phyloP scores from a whole-genome alignment of 2,329 filamentous ascomycete species.

The Fusarium sp. region DNA sequence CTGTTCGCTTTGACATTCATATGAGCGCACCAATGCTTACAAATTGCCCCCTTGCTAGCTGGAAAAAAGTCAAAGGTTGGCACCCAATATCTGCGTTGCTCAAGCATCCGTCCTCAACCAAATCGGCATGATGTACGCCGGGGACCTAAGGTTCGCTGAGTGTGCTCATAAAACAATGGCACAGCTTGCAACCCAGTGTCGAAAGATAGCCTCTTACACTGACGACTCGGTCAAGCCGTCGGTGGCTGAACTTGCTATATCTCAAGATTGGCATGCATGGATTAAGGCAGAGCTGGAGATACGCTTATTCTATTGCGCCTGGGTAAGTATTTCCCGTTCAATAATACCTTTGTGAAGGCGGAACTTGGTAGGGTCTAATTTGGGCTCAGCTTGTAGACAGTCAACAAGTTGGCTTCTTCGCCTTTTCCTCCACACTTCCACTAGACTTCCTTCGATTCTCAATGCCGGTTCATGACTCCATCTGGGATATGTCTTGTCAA shows the following conservation, averaged over 20 bases:
- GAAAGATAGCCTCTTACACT: not conserved
- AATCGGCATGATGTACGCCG: not conserved
- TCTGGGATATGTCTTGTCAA: not conserved
- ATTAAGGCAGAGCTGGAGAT: not conserved
- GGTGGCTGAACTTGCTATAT: not conserved
- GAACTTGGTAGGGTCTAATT: not conserved
- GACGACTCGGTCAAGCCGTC: not conserved
- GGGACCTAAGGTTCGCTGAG: not conserved
- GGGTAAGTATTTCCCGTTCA: not conserved
- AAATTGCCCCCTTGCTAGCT: not conserved
- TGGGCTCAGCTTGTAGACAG: not conserved
- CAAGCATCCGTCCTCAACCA: not conserved
- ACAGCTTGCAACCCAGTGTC: not conserved
- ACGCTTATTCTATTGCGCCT: not conserved
- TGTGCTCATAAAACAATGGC: not conserved
- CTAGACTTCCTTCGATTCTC: not conserved
- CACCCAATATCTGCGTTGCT: not conserved
- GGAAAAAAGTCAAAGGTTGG: not conserved
- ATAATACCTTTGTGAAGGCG: not conserved
- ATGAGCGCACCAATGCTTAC: not conserved
- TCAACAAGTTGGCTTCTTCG: not conserved
- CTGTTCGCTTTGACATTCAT: too few species aligned
- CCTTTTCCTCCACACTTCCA: not conserved
- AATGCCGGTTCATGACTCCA: not conserved
- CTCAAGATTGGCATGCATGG: not conserved